Evolutionary conservation across 805 yeast species (phyloP), one percentile per base, ranked within the genome.

Genomic region (Myxozyma sirexii): DNA sequence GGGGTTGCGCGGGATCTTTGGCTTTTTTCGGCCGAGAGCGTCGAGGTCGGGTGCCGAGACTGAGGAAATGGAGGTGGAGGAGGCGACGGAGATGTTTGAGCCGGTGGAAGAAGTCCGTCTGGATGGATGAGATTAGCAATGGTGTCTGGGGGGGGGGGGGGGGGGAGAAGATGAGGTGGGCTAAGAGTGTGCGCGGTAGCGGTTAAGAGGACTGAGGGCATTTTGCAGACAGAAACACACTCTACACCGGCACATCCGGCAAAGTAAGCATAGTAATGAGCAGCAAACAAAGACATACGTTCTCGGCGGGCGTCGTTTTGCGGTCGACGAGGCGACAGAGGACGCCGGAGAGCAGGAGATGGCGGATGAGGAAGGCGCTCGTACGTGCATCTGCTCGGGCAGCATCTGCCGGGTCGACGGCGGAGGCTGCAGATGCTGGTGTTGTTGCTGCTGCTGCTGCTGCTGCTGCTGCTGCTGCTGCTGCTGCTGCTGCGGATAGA

Each of bases 1-100:
- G 24, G 86, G 85, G 3, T 60, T 67, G 19, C 69, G 60, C 1
- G 69, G 69, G 21, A 57, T 49, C 42, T 64, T 64, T 21, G 66
- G 66, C 47, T 62, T 62, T 26, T 62, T 62, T 24, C 65, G 60
- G 26, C 65, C 65, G 35, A 62, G 63, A 5, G 63, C 59, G 43
- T 62, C 65, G 43, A 58, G 51, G 45, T 62, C 65, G 17, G 64
- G 46, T 1, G 55, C 53, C 8, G 54, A 47, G 12, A 45, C 31
- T 15, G 64, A 54, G 4, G 58, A 55, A 26, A 54, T 44, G 13
- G 64, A 60, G 35, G 64, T 52, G 21, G 39, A 42, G 2, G 64
- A 60, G 5, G 57, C 58, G 10, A 50, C 53, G 7, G 64, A 60
- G 50, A 50, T 62, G 31, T 44, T 57, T 5, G 64, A 60, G 52